A percentile compares a stretch with the other conserved stretches of the same genome.
phyloP scores from a whole-genome alignment of 306 rosid genomes.

The Trifolium pratense region DNA sequence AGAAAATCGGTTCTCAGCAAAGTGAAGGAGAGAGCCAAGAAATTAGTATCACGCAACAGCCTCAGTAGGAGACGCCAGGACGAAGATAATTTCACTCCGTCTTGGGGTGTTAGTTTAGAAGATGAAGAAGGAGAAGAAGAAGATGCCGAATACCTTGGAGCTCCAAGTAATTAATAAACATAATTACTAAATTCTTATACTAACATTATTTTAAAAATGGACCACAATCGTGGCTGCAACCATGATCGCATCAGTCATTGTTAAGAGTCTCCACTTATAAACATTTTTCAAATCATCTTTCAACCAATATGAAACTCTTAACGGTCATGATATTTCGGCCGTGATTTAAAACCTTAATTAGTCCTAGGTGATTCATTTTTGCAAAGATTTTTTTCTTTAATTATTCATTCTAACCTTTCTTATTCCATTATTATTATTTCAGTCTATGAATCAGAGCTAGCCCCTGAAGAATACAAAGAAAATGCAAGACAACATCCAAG shows the following conservation, averaged over 20 bases:
- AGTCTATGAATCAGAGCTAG: conserved; percentile 90
- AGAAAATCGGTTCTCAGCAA: conserved; percentile 86
- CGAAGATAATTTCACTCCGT: conserved; percentile 54
- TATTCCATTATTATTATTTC: conserved; percentile 43
- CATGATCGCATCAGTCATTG: background rate
- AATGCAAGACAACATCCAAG: conserved; percentile 74
- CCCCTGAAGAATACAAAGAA: conserved; percentile 76
- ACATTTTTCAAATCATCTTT: too few relatives aligned
- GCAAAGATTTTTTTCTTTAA: background rate
- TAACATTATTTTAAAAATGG: background rate
- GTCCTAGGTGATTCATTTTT: background rate
- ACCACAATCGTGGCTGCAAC: background rate
- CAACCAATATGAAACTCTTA: too few relatives aligned
- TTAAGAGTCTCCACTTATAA: too few relatives aligned
- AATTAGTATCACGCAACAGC: conserved; percentile 50
- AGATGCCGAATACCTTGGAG: conserved; percentile 86
- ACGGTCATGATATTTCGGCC: background rate
- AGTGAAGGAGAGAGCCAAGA: conserved; percentile 83
- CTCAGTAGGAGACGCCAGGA: conserved; percentile 75
- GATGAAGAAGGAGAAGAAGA: conserved; percentile 48
- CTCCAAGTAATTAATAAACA: conserved; percentile 78
- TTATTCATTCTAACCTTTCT: too few relatives aligned
- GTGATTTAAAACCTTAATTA: background rate
- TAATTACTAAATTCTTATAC: background rate
- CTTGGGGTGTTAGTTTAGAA: conserved; percentile 62